Percentiles rank a stretch among this genome's conserved stretches.
Conservation (phyloP, 495 filamentous ascomycete species). For the Talaromyces thailandensis region DNA sequence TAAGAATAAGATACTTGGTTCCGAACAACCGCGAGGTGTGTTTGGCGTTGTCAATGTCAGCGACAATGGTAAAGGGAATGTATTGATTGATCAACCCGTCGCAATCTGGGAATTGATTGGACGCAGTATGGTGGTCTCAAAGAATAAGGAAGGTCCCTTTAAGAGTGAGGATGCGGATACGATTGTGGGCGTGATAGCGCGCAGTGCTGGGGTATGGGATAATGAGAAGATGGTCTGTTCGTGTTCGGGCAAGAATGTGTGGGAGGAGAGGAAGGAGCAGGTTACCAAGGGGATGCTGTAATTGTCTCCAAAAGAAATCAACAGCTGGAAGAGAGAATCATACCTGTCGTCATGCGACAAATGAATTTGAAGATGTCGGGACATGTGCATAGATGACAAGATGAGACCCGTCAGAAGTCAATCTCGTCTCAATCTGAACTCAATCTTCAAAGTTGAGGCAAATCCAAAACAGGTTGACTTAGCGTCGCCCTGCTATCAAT, state of each 20-base stretch:
- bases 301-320: not conserved
- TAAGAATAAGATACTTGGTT: constrained; percentile 37
- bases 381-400: too few species aligned
- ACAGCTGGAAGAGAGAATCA: not conserved
- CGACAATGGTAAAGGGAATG: constrained; percentile 52
- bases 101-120: constrained; percentile 95
- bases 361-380: not conserved
- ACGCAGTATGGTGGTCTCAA: constrained; percentile 74
- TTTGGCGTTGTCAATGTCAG: constrained; percentile 69
- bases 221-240: constrained; percentile 96
- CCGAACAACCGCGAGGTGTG: constrained; percentile 50
- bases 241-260: constrained; percentile 94
- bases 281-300: constrained; percentile 76
- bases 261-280: constrained; percentile 93
- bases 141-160: constrained; percentile 36
- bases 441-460: not conserved
- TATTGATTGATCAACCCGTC: constrained; percentile 70
- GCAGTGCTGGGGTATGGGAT: constrained; percentile 94
- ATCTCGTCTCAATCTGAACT: not conserved
- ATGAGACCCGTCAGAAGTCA: not conserved
- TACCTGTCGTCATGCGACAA: not conserved
- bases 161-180: constrained; percentile 68
- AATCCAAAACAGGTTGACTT: not conserved
- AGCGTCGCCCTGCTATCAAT: not conserved
- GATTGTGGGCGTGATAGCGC: constrained; percentile 82